A percentile compares a stretch with the other conserved stretches of the same genome.
phyloP scores from a whole-genome alignment of 179 eudicot species.

The Silene vulgaris region DNA sequence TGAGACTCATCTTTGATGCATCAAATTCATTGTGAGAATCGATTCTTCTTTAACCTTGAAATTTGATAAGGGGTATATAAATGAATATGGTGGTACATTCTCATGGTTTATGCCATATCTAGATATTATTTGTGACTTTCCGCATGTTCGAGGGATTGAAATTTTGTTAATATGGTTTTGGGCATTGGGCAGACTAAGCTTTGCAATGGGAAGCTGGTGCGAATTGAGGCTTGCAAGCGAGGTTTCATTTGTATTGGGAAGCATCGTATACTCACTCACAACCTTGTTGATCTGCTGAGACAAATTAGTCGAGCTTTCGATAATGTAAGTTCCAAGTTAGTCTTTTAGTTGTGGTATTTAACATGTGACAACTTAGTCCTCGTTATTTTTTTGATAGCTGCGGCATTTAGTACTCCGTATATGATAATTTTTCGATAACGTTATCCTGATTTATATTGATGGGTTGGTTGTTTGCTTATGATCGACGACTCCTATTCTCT shows the following conservation, averaged over 20 bases:
- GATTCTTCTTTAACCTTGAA: background rate
- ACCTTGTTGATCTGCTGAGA: conserved; percentile 84
- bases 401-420: too few species aligned
- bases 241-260: conserved; percentile 79
- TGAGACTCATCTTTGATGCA: background rate
- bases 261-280: conserved; percentile 81
- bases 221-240: conserved; percentile 74
- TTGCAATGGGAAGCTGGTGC: conserved; percentile 81
- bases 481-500: background rate
- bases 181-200: conserved; percentile 66
- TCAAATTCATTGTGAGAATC: background rate
- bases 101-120: background rate
- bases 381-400: background rate
- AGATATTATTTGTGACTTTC: conserved; percentile 1
- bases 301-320: conserved; percentile 94
- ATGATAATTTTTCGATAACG: background rate
- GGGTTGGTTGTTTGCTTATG: background rate
- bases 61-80: background rate
- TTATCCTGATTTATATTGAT: background rate
- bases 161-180: conserved; percentile 18
- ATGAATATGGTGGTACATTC: background rate
- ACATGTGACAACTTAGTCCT: background rate
- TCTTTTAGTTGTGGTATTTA: conserved; percentile 16
- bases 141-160: background rate
- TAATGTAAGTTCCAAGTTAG: conserved; percentile 48